phyloP scores from a whole-genome alignment of 2,329 filamentous ascomycete species.

The Colletotrichum sp. region DNA sequence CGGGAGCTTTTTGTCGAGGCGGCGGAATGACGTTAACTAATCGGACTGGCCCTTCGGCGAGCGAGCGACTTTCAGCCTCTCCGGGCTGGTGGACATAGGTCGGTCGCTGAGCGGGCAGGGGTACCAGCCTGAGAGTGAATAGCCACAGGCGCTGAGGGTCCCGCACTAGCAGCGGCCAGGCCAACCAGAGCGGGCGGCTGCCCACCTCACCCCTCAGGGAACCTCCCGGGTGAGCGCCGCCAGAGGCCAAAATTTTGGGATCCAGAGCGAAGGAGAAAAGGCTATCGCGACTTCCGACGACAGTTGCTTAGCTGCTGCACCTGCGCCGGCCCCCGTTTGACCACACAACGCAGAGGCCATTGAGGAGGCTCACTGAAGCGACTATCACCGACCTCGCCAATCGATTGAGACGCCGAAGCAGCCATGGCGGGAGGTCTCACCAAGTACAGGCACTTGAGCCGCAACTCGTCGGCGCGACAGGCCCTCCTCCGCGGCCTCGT shows the following conservation, averaged over 20 bases:
- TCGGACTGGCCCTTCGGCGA: not conserved
- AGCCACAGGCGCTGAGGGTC: not conserved
- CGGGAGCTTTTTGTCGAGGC: not conserved
- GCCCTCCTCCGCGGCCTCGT: slow-evolving; percentile 95
- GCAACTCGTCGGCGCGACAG: slow-evolving; percentile 85
- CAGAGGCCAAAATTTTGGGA: slow-evolving; percentile 17
- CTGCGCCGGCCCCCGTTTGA: not conserved
- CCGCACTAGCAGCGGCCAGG: not conserved
- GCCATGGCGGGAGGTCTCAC: slow-evolving; percentile 83
- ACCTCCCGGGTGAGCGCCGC: not conserved
- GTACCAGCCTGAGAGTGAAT: not conserved
- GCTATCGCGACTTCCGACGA: not conserved
- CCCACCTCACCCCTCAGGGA: not conserved
- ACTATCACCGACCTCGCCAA: not conserved
- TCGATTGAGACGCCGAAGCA: not conserved
- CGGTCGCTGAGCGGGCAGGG: not conserved
- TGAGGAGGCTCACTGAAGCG: slow-evolving; percentile 12
- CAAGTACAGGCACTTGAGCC: slow-evolving; percentile 89
- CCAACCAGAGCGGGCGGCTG: slow-evolving; percentile 3
- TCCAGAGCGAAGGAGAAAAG: not conserved
- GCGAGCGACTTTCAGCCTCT: slow-evolving; percentile 19
- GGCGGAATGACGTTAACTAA: slow-evolving; percentile 19
- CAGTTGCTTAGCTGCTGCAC: slow-evolving; percentile 22
- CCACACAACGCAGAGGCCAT: not conserved
- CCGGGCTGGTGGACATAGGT: slow-evolving; percentile 17